phyloP scores from a whole-genome alignment of 2,329 filamentous ascomycete species.

The Anthostomella pinea region DNA sequence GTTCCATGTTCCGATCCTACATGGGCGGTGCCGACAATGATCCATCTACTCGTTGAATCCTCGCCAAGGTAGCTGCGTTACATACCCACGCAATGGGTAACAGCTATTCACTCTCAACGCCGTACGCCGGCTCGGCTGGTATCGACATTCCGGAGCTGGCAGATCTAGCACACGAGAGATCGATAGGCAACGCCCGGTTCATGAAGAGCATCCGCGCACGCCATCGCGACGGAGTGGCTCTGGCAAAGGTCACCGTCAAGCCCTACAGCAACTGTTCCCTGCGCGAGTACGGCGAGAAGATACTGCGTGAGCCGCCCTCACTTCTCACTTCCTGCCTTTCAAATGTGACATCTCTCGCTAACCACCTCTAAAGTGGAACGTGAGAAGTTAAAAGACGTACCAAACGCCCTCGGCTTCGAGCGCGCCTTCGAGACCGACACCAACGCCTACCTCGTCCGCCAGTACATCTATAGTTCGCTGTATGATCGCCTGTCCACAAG shows the following conservation, averaged over 20 bases:
- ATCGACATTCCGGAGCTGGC: slow-evolving; percentile 92
- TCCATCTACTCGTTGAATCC: slow-evolving; percentile 9
- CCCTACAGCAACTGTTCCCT: slow-evolving; percentile 80
- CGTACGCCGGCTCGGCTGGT: slow-evolving; percentile 85
- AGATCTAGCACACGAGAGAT: slow-evolving; percentile 88
- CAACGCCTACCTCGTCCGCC: slow-evolving; percentile 88
- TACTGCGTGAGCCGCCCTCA: slow-evolving; percentile 59
- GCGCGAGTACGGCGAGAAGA: slow-evolving; percentile 71
- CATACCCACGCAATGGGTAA: slow-evolving; percentile 71
- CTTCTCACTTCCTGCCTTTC: neutral
- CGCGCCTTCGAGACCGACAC: slow-evolving; percentile 87
- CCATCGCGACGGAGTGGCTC: slow-evolving; percentile 84
- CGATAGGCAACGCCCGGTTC: slow-evolving; percentile 86
- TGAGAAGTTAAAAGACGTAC: slow-evolving; percentile 73
- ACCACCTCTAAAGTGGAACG: slow-evolving; percentile 62
- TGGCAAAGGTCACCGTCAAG: slow-evolving; percentile 94
- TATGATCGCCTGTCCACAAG: slow-evolving; percentile 97
- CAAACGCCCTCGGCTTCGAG: slow-evolving; percentile 89
- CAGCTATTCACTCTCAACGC: slow-evolving; percentile 89
- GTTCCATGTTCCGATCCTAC: neutral
- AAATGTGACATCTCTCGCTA: slow-evolving; percentile 1
- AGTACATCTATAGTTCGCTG: slow-evolving; percentile 93
- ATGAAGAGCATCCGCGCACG: slow-evolving; percentile 95
- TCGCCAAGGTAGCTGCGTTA: slow-evolving; percentile 24
- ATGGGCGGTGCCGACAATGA: slow-evolving; percentile 15